phyloP scores from a whole-genome alignment of 805 yeast species.

The Candida tammaniensis region DNA sequence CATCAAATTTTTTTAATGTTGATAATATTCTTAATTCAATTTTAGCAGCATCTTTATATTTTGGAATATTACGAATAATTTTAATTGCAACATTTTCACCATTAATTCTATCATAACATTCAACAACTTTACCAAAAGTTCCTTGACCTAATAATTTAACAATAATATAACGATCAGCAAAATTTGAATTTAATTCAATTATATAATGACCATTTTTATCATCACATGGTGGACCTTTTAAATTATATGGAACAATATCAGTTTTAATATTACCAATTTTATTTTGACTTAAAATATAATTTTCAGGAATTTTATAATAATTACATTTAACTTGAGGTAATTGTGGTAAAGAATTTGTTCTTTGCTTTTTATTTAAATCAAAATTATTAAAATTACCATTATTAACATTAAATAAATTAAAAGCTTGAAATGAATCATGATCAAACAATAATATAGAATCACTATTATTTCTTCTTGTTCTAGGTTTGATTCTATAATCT shows the following conservation, averaged over 20 bases:
- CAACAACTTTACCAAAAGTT: slow-evolving; percentile 86
- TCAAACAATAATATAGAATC: slow-evolving; percentile 36
- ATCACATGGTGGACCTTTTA: slow-evolving; percentile 43
- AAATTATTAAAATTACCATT: slow-evolving; percentile 1
- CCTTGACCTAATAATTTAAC: slow-evolving; percentile 80
- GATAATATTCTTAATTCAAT: slow-evolving; percentile 83
- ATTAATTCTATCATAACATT: slow-evolving; percentile 67
- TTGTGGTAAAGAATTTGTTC: slow-evolving; percentile 44
- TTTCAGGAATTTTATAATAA: slow-evolving; percentile 36
- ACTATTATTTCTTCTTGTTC: slow-evolving; percentile 27
- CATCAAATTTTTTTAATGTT: slow-evolving; percentile 70
- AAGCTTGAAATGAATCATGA: slow-evolving; percentile 39
- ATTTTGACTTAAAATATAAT: slow-evolving; percentile 30
- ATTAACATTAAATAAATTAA: slow-evolving; percentile 42
- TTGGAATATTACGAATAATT: slow-evolving; percentile 86
- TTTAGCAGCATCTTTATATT: slow-evolving; percentile 93
- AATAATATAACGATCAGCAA: slow-evolving; percentile 76
- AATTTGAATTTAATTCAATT: slow-evolving; percentile 53
- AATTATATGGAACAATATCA: slow-evolving; percentile 35
- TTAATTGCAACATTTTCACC: slow-evolving; percentile 79
- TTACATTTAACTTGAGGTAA: slow-evolving; percentile 43
- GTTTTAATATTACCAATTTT: slow-evolving; percentile 41
- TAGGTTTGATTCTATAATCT: slow-evolving; percentile 13
- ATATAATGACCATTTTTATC: slow-evolving; percentile 77
- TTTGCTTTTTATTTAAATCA: slow-evolving; percentile 25